Percentiles rank a stretch among this genome's conserved stretches.
Evolutionary conservation across 2,329 filamentous ascomycete species (phyloP).

Genomic region (Colletotrichum tabaci): DNA sequence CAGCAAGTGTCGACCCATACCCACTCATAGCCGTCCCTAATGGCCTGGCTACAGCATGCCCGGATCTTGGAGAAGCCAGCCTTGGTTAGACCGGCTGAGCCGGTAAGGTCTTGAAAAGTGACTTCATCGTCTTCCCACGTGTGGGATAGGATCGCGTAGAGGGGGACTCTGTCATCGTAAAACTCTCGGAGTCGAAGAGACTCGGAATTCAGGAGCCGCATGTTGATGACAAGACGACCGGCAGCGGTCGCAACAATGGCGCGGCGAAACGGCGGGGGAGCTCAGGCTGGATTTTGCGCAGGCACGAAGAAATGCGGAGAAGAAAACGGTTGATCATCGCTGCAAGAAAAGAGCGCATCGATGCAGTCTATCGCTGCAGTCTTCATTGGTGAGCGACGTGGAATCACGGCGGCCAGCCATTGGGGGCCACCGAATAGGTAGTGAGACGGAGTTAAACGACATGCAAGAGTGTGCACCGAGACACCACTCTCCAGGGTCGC

Average conservation of each 20-base stretch:
- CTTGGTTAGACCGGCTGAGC: conserved; percentile 3
- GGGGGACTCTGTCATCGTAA: conserved; percentile 44
- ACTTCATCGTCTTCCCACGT: conserved; percentile 51
- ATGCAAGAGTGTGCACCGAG: too few species aligned
- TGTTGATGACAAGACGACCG: conserved; percentile 15
- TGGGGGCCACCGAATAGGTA: too few species aligned
- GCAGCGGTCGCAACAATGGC: neutral
- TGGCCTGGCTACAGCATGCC: conserved; percentile 43
- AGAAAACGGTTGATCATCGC: neutral
- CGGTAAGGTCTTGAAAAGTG: conserved; percentile 40
- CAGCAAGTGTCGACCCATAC: conserved; percentile 52
- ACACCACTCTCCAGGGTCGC: too few species aligned
- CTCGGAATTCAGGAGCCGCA: conserved; percentile 47
- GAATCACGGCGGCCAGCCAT: neutral
- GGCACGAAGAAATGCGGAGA: neutral
- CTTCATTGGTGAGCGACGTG: neutral
- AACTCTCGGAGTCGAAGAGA: conserved; percentile 44
- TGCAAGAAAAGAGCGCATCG: too few species aligned
- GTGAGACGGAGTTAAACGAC: too few species aligned
- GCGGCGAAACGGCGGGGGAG: too few species aligned
- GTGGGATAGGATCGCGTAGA: conserved; percentile 52
- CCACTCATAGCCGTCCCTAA: conserved; percentile 44
- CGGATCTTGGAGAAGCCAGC: conserved; percentile 45
- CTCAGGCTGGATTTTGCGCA: neutral
- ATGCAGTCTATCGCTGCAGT: neutral